Base-by-base conservation (phyloP, 2,329 filamentous ascomycete genomes). In the Fusarium scirpi region DNA sequence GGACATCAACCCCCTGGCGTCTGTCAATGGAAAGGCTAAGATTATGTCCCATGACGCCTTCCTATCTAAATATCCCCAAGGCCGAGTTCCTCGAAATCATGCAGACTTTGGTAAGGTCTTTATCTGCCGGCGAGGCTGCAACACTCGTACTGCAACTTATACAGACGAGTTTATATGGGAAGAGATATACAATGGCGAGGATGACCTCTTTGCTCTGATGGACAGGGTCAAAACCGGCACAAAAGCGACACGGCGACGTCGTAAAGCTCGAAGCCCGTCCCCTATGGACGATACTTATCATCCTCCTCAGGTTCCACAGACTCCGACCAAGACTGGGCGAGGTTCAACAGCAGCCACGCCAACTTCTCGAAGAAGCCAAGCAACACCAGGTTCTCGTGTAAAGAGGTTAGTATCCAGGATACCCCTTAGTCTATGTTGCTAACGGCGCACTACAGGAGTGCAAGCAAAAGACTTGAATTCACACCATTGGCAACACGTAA, bases 111-210 rank as follows among this genome's bases (percentile, higher is more conserved):
- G 93, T 69, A 98, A 97, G 80, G 90, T 92, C 20, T 98, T 98
- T 76, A 82, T 98, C 51, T 98, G 96, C 77, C 90, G 94, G 54
- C 86, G 95, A 78, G 96, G 94, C 24, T 97, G 94, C 76, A 97
- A 97, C 77, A 92, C 93, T 15, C 86, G 94, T 62, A 97, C 94
- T 25, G 92, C 94, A 22, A 94, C 90, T 24, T 99, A 98, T 78
- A 98, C 95, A 0, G 90, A 96, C 16, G 94, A 98, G 74, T 97
- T 99, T 71, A 79, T 88, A 3, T 99, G 96, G 96, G 94, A 98
- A 77, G 89, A 97, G 45, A 81, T 97, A 3, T 97, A 93, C 74
- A 84, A 83, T 1, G 90, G 89, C n/a, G 84, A 84, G 32, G 83
- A 85, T 24, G 85, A 90, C n/a, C 85, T 97, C 30, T 86, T 87